A percentile compares a stretch with the other conserved stretches of the same genome.
Evolutionary conservation across 208 protist genomes (phyloP).

Genomic region (Trypanosoma lewisi): DNA sequence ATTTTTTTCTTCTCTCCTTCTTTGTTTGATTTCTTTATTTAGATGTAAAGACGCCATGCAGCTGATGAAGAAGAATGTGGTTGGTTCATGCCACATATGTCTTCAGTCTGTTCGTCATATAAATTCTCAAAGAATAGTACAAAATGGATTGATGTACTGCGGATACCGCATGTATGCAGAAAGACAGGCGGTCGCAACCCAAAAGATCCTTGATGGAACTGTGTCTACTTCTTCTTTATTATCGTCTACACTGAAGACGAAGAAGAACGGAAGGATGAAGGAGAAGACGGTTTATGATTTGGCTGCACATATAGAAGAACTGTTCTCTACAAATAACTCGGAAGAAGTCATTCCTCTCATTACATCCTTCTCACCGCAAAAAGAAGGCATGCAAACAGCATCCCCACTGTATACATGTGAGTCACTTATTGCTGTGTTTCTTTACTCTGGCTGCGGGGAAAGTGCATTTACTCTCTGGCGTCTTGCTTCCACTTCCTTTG

Average conservation of each 20-base stretch:
- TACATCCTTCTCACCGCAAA: background rate
- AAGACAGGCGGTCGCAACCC: background rate
- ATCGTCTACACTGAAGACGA: too few relatives aligned
- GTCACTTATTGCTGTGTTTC: conserved; percentile 24
- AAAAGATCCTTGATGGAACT: background rate
- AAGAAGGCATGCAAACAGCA: background rate
- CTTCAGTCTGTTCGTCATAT: background rate
- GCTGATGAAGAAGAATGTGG: background rate
- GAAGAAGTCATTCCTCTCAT: conserved; percentile 18
- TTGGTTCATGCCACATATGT: conserved; percentile 6
- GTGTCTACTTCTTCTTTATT: background rate
- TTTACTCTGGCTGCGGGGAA: conserved; percentile 27
- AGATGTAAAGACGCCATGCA: conserved; percentile 7
- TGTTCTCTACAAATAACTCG: conserved; percentile 8
- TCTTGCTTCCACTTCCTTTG: conserved; percentile 8
- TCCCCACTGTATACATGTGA: conserved; percentile 3
- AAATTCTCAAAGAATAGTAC: background rate
- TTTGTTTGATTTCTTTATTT: conserved; percentile 9
- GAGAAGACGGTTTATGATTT: background rate
- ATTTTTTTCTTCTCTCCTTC: conserved; percentile 13
- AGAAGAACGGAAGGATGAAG: too few relatives aligned
- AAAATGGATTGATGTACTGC: background rate
- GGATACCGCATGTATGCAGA: conserved; percentile 5
- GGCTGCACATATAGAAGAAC: background rate
- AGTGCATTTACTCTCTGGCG: conserved; percentile 34